phyloP scores from a whole-genome alignment of 768 basidiomycete genomes.

The Podaxis pistillaris region DNA sequence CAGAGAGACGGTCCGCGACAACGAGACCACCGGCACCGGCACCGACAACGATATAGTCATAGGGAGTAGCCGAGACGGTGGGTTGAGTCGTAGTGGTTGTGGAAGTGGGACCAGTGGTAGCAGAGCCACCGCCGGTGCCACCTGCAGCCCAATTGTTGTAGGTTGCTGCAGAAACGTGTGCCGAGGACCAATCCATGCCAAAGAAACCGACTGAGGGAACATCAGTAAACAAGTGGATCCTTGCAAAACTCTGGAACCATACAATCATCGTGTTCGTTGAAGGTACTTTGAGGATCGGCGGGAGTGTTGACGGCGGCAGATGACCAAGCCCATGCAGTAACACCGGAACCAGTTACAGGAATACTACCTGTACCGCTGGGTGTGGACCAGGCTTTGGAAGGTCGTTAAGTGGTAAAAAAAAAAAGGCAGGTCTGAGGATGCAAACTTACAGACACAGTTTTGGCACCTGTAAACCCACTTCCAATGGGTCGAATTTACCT shows the following conservation, averaged over 20 bases:
- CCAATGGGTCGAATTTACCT: constrained; percentile 61
- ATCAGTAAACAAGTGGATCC: background rate
- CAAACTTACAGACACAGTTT: constrained; percentile 54
- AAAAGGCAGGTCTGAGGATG: background rate
- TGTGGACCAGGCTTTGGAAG: constrained; percentile 34
- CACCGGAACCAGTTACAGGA: constrained; percentile 31
- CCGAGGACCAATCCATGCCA: constrained; percentile 44
- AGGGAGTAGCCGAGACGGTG: constrained; percentile 38
- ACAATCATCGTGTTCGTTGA: constrained; percentile 61
- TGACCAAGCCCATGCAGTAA: constrained; percentile 52
- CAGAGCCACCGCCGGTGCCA: constrained; percentile 37
- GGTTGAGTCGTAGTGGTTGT: constrained; percentile 31
- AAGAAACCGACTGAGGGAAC: constrained; percentile 52
- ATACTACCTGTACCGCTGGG: constrained; percentile 37
- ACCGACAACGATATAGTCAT: constrained; percentile 57
- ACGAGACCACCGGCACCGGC: constrained; percentile 59
- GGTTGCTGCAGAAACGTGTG: constrained; percentile 41
- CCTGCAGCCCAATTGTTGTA: constrained; percentile 53
- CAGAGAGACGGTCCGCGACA: constrained; percentile 55
- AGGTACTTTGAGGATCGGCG: constrained; percentile 48
- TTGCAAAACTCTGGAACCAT: constrained; percentile 18
- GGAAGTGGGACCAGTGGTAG: constrained; percentile 30
- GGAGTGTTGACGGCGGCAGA: constrained; percentile 44
- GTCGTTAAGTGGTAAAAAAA: background rate
- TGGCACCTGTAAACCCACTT: constrained; percentile 69